These are phyloP conservation scores for Fusarium sp. DNA, from an alignment of 2,329 filamentous ascomycete genomes.

Conservation along the genomic window DNA sequence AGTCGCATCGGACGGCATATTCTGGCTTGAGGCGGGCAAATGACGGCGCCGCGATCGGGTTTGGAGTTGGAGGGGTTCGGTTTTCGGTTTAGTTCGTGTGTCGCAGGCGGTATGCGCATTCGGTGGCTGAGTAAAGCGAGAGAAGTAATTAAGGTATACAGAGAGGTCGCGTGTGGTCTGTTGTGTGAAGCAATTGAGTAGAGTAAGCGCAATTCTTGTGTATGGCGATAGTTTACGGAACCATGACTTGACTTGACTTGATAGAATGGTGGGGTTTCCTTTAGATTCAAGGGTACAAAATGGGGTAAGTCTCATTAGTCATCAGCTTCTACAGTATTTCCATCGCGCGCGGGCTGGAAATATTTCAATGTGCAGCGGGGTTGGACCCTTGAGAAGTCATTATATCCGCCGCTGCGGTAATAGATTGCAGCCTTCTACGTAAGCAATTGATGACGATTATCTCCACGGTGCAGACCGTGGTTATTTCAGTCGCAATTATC, in stretches of 20 bases:
- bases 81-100: conserved; percentile 31
- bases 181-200: conserved; percentile 25
- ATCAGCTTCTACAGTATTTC: conserved; percentile 26
- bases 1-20: conserved; percentile 47
- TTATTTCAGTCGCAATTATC: not conserved
- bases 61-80: conserved; percentile 28
- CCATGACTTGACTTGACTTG: conserved; percentile 33
- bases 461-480: too few species aligned
- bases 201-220: conserved; percentile 22
- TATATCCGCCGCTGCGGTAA: conserved; percentile 6
- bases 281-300: conserved; percentile 29
- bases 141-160: not conserved
- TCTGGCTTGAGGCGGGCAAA: conserved; percentile 37
- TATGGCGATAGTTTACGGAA: conserved; percentile 45
- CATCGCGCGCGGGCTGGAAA: conserved; percentile 34
- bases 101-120: conserved; percentile 35
- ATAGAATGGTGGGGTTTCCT: conserved; percentile 39
- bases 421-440: conserved; percentile 13
- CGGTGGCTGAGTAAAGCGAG: not conserved
- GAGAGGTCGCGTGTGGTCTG: conserved; percentile 8
- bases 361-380: not conserved
- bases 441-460: not conserved
- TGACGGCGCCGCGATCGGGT: conserved; percentile 39
- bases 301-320: conserved; percentile 36
- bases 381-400: conserved; percentile 16